These are phyloP conservation scores for Cajanus cajan DNA, from an alignment of 306 rosid species.

Conservation along the genomic window DNA sequence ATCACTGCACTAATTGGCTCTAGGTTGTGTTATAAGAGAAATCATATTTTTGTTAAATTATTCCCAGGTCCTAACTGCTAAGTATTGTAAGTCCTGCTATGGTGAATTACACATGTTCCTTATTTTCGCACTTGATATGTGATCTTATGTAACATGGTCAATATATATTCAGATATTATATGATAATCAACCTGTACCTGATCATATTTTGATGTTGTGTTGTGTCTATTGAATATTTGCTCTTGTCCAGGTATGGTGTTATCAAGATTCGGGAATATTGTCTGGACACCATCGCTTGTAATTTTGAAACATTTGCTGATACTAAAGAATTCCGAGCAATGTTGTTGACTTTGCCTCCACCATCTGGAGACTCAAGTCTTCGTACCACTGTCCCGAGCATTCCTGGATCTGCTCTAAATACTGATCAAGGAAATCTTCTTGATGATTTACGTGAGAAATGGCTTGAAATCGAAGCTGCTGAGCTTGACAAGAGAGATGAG, in stretches of 20 bases:
- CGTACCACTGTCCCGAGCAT: slow-evolving; percentile 93
- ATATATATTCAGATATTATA: neutral
- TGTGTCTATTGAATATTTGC: slow-evolving; percentile 15
- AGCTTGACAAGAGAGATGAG: slow-evolving; percentile 92
- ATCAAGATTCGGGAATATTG: slow-evolving; percentile 84
- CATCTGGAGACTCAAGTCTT: slow-evolving; percentile 88
- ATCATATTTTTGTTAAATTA: slow-evolving; percentile 22
- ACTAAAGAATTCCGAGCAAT: slow-evolving; percentile 74
- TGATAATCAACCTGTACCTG: neutral
- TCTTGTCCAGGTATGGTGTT: slow-evolving; percentile 75
- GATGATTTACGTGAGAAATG: slow-evolving; percentile 95
- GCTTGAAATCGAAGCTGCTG: slow-evolving; percentile 98
- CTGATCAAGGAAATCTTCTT: slow-evolving; percentile 78
- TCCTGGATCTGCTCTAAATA: slow-evolving; percentile 74
- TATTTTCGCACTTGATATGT: neutral
- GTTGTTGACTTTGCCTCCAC: slow-evolving; percentile 85
- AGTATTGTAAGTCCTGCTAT: neutral
- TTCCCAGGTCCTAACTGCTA: neutral
- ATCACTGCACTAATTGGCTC: slow-evolving; percentile 2
- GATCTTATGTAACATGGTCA: neutral
- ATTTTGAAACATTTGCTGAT: slow-evolving; percentile 87
- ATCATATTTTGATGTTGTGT: slow-evolving; percentile 9
- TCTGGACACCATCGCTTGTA: slow-evolving; percentile 77
- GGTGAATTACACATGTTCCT: neutral
- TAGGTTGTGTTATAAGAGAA: neutral